phyloP scores from a whole-genome alignment of 2,329 filamentous ascomycete genomes.

The Neoscytalidium dimidiatum region DNA sequence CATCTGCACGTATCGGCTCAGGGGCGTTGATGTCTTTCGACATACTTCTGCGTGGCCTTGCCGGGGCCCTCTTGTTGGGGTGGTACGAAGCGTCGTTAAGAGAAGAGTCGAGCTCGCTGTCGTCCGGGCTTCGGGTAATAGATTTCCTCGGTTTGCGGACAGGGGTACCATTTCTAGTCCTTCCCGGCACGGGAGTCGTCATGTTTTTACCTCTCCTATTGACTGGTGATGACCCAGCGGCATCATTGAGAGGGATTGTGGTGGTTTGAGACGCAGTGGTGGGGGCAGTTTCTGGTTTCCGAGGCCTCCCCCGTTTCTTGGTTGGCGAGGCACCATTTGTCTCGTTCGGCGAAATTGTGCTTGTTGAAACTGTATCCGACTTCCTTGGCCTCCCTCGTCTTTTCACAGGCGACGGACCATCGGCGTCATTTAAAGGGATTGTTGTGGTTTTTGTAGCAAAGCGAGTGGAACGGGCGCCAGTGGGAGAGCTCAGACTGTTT shows the following conservation, averaged over 20 bases:
- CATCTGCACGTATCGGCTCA: slow-evolving; percentile 1
- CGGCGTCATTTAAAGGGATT: slow-evolving; percentile 44
- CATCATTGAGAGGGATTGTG: neutral
- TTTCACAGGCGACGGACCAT: slow-evolving; percentile 39
- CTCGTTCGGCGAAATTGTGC: slow-evolving; percentile 28
- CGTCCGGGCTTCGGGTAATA: slow-evolving; percentile 1
- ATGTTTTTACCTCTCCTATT: slow-evolving; percentile 22
- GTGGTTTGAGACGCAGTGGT: neutral
- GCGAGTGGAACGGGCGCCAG: slow-evolving; percentile 29
- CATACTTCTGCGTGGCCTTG: neutral
- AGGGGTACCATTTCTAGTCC: slow-evolving; percentile 33
- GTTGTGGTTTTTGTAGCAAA: slow-evolving; percentile 38
- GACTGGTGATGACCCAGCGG: slow-evolving; percentile 25
- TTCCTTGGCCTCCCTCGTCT: slow-evolving; percentile 40
- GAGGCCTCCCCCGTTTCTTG: slow-evolving; percentile 30
- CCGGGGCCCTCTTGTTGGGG: neutral
- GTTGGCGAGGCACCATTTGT: slow-evolving; percentile 34
- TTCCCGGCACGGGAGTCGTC: neutral
- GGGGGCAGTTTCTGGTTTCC: slow-evolving; percentile 21
- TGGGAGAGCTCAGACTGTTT: slow-evolving; percentile 31
- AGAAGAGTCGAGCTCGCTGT: neutral
- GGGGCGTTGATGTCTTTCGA: neutral
- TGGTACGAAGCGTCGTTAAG: slow-evolving; percentile 5
- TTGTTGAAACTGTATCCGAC: slow-evolving; percentile 31
- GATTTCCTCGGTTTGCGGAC: slow-evolving; percentile 19